Conservation (phyloP, 352 stramenopile species). For the Discostella stelligera region DNA sequence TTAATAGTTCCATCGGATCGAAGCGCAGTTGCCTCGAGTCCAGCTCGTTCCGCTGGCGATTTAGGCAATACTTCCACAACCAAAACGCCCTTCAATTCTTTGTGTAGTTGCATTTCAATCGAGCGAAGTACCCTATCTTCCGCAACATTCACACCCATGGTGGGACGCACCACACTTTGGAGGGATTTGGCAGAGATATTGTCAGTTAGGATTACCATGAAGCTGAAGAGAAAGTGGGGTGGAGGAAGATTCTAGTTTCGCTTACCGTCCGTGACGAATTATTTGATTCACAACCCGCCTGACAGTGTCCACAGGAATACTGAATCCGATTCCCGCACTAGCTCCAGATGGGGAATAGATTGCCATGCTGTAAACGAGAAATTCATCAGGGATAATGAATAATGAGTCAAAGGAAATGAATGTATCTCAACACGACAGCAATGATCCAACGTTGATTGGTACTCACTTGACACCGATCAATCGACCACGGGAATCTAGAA, state of each 20-base stretch:
- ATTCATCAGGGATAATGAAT: neutral
- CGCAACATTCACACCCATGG: constrained; percentile 78
- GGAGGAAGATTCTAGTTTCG: neutral
- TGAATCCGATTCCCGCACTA: constrained; percentile 85
- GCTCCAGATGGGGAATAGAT: constrained; percentile 84
- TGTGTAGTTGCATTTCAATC: constrained; percentile 59
- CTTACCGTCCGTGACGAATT: constrained; percentile 68
- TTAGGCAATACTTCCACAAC: constrained; percentile 72
- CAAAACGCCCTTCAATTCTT: constrained; percentile 76
- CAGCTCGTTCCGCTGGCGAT: constrained; percentile 59
- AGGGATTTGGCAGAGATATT: neutral
- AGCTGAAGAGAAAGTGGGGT: neutral
- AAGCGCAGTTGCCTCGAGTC: constrained; percentile 60
- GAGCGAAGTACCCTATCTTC: constrained; percentile 54
- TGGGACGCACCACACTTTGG: constrained; percentile 62
- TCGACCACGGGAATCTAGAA: constrained; percentile 78
- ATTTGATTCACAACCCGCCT: constrained; percentile 70
- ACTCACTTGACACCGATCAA: constrained; percentile 85
- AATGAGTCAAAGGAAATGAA: too few relatives aligned
- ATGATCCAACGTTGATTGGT: neutral
- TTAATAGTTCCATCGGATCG: constrained; percentile 66
- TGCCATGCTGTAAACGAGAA: constrained; percentile 61
- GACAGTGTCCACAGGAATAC: constrained; percentile 83
- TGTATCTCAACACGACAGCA: neutral
- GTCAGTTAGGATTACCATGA: neutral